Percentiles rank a stretch among this genome's conserved stretches.
Conservation (phyloP, 192 early-diverging fungal genomes). For the Lobosporangium transversale region DNA sequence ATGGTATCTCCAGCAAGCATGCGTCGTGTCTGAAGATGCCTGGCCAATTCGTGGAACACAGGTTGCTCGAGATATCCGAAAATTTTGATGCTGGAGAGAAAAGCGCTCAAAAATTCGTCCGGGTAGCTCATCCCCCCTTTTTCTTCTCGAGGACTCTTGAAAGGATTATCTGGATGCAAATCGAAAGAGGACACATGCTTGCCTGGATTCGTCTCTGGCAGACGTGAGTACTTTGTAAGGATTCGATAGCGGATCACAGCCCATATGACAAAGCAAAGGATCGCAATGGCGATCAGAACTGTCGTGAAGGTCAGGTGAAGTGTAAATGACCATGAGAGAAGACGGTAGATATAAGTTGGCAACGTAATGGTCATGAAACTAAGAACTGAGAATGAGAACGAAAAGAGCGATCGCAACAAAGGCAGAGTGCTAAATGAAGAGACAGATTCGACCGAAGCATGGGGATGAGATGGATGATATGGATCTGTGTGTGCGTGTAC, state of each 20-base stretch:
- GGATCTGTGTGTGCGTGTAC: background rate
- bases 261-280: slow-evolving; percentile 56
- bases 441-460: background rate
- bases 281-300: slow-evolving; percentile 51
- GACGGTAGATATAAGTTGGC: slow-evolving; percentile 59
- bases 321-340: slow-evolving; percentile 71
- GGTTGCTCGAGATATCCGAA: slow-evolving; percentile 98
- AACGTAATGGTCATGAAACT: slow-evolving; percentile 64
- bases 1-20: slow-evolving; percentile 81
- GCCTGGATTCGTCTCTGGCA: slow-evolving; percentile 60
- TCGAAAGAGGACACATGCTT: slow-evolving; percentile 68
- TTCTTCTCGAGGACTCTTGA: slow-evolving; percentile 62
- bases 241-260: slow-evolving; percentile 75
- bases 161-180: slow-evolving; percentile 73
- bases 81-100: slow-evolving; percentile 89
- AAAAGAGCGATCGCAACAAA: slow-evolving; percentile 30
- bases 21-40: slow-evolving; percentile 84
- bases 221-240: slow-evolving; percentile 77
- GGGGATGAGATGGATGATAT: background rate
- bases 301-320: slow-evolving; percentile 71
- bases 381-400: slow-evolving; percentile 51
- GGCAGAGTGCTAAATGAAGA: slow-evolving; percentile 14
- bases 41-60: slow-evolving; percentile 95
- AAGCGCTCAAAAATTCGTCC: slow-evolving; percentile 83
- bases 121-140: slow-evolving; percentile 64